Conservation (phyloP, 2,329 filamentous ascomycete genomes). For the Ophiocordyceps sinensis region DNA sequence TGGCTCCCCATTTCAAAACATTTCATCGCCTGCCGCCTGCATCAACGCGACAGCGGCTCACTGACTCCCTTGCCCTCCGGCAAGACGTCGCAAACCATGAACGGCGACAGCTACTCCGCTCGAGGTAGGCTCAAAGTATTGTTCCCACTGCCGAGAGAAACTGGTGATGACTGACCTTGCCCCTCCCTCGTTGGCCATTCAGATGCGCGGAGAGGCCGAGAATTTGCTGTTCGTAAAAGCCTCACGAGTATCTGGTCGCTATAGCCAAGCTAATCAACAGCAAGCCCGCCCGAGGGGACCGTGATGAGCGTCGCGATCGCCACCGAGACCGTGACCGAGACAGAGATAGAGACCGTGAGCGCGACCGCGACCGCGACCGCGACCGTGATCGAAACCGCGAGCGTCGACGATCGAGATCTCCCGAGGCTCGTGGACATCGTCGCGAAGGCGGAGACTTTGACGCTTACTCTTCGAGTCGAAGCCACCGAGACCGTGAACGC, state of each 20-base stretch:
- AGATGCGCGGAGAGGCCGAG: conserved; percentile 40
- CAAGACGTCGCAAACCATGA: conserved; percentile 41
- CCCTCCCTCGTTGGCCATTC: conserved; percentile 12
- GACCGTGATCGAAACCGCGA: conserved; percentile 30
- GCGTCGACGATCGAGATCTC: conserved; percentile 74
- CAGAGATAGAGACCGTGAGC: conserved; percentile 50
- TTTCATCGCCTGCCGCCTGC: conserved; percentile 11
- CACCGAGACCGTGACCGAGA: conserved; percentile 47
- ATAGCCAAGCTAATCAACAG: background rate
- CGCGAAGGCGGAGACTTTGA: conserved; percentile 69
- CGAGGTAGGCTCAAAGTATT: conserved; percentile 44
- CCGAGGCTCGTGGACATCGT: conserved; percentile 52
- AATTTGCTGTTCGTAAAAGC: conserved; percentile 33
- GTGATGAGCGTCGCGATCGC: conserved; percentile 19
- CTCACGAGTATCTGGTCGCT: background rate
- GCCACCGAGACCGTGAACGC: conserved; percentile 82
- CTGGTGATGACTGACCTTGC: background rate
- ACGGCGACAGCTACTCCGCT: conserved; percentile 71
- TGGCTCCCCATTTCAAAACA: conserved; percentile 9
- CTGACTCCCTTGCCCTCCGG: conserved; percentile 4
- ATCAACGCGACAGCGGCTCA: conserved; percentile 5
- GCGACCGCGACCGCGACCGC: conserved; percentile 31
- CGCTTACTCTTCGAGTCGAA: conserved; percentile 83
- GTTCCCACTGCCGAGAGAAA: background rate
- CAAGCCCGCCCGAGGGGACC: conserved; percentile 12